Base-by-base conservation (phyloP, 1,139 yeast species). In the Yamadazyma epiphylla region DNA sequence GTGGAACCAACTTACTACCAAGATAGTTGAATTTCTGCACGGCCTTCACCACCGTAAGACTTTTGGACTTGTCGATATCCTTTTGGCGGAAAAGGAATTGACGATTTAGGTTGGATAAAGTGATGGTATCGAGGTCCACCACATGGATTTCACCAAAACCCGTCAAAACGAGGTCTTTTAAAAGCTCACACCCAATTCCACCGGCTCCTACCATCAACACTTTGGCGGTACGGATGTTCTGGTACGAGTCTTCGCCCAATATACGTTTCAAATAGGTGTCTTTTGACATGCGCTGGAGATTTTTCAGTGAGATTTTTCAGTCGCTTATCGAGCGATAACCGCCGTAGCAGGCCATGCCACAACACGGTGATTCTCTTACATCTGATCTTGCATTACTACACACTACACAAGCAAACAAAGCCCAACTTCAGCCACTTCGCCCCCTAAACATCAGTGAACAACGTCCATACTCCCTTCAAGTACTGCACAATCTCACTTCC, bases 161-260 rank as follows among this genome's bases (percentile, higher is more conserved):
- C 43, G 87, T 71, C 41, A 89, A 60, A 5, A 88, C 79, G 31
- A 94, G 65, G 50, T 94, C 86, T 52, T 94, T 94, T 37, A 94
- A 65, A 24, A 94, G 64, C 55, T 94, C 99, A 55, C 97, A 94
- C 4, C 99, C 99, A 42, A 94, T 89, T n/a, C 99, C 99, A 17
- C 99, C 99, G 1, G 98, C 96, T 4, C 99, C 98, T 1, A 94
- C 96, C 64, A 94, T 67, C 27, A 94, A 64, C 13, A 91, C 88
- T 38, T 71, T 79, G n/a, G 83, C 49, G 31, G 39, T 33, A 19
- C 63, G 58, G 14, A 76, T 42, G 23, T 56, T 41, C 1, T 38
- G 30, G 36, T 53, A 58, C 11, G 59, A 43, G 6, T 56, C 62
- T 0, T 49, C 52, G 2, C 80, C 80, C 27, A 74, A 60, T 7